Evolutionary conservation across 2,329 filamentous ascomycete genomes (phyloP).

Genomic region (Gnomoniopsis smithogilvyi): DNA sequence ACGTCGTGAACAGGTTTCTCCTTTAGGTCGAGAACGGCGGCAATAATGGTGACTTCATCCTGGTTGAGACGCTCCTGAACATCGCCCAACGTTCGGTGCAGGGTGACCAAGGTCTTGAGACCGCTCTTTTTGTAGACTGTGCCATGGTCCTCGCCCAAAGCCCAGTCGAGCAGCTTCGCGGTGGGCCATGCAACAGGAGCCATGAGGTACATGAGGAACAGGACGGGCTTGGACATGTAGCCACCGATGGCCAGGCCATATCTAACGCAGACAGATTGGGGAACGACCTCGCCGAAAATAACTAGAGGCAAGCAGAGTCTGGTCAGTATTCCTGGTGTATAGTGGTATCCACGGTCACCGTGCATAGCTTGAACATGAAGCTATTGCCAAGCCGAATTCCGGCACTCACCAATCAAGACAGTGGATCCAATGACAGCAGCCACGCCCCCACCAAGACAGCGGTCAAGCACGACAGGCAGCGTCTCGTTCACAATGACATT

Average conservation of each 20-base stretch:
- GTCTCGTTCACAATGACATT: slow-evolving; percentile 99
- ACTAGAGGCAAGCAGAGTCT: slow-evolving; percentile 49
- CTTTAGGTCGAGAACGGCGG: slow-evolving; percentile 91
- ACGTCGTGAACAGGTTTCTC: slow-evolving; percentile 92
- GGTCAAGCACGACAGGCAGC: slow-evolving; percentile 88
- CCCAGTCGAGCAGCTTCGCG: slow-evolving; percentile 88
- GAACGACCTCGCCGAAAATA: slow-evolving; percentile 95
- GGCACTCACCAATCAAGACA: slow-evolving; percentile 75
- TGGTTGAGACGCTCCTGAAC: slow-evolving; percentile 88
- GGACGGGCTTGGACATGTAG: slow-evolving; percentile 85
- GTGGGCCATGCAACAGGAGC: slow-evolving; percentile 90
- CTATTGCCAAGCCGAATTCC: background rate
- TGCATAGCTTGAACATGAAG: no score
- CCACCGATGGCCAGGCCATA: slow-evolving; percentile 94
- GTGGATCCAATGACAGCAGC: slow-evolving; percentile 93
- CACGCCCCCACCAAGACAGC: slow-evolving; percentile 90
- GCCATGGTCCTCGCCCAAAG: slow-evolving; percentile 91
- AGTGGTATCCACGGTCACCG: no score
- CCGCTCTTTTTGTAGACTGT: slow-evolving; percentile 98
- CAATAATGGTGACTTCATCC: slow-evolving; percentile 98
- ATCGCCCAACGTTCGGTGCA: slow-evolving; percentile 88
- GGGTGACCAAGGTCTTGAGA: slow-evolving; percentile 89
- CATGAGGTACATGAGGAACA: slow-evolving; percentile 87
- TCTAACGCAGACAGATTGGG: slow-evolving; percentile 93
- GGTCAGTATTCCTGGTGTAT: slow-evolving; percentile 13